Conservation (phyloP, 768 basidiomycete genomes). For the Agaricus subrufescens region DNA sequence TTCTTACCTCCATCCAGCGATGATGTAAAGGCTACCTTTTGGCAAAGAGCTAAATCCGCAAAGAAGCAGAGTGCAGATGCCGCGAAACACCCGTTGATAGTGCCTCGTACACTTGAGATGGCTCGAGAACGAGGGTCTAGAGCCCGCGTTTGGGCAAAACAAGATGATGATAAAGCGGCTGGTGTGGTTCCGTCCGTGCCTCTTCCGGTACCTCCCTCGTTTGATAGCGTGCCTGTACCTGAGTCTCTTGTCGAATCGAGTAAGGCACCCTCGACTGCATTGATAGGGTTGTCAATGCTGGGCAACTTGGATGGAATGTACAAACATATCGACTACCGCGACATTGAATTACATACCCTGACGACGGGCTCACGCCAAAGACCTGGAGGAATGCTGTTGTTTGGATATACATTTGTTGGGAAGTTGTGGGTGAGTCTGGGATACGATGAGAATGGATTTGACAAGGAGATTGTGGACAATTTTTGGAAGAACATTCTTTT, state of each 20-base stretch:
- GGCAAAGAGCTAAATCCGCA: slow-evolving; percentile 68
- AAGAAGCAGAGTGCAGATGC: slow-evolving; percentile 65
- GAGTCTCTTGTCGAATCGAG: slow-evolving; percentile 3
- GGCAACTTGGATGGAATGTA: slow-evolving; percentile 83
- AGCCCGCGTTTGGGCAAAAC: slow-evolving; percentile 64
- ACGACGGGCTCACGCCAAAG: slow-evolving; percentile 86
- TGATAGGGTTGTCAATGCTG: slow-evolving; percentile 78
- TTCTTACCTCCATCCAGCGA: slow-evolving; percentile 50
- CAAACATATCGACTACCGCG: slow-evolving; percentile 57
- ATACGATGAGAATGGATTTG: slow-evolving; percentile 76
- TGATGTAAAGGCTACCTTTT: slow-evolving; percentile 48
- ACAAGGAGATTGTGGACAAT: slow-evolving; percentile 48
- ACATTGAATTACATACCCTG: slow-evolving; percentile 60
- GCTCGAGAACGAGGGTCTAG: slow-evolving; percentile 55
- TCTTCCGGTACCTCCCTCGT: slow-evolving; percentile 12
- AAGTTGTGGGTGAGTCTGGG: slow-evolving; percentile 78
- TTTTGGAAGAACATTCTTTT: slow-evolving; percentile 64
- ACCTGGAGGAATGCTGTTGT: slow-evolving; percentile 72
- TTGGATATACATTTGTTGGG: slow-evolving; percentile 72
- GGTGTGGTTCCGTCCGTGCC: slow-evolving; percentile 35
- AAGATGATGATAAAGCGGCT: slow-evolving; percentile 65
- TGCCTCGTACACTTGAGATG: slow-evolving; percentile 61
- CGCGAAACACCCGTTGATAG: slow-evolving; percentile 58
- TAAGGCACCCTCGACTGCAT: slow-evolving; percentile 51
- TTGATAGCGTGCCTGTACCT: slow-evolving; percentile 17